Conservation (phyloP, 495 filamentous ascomycete genomes). For the Saxispiralis lemnorum region DNA sequence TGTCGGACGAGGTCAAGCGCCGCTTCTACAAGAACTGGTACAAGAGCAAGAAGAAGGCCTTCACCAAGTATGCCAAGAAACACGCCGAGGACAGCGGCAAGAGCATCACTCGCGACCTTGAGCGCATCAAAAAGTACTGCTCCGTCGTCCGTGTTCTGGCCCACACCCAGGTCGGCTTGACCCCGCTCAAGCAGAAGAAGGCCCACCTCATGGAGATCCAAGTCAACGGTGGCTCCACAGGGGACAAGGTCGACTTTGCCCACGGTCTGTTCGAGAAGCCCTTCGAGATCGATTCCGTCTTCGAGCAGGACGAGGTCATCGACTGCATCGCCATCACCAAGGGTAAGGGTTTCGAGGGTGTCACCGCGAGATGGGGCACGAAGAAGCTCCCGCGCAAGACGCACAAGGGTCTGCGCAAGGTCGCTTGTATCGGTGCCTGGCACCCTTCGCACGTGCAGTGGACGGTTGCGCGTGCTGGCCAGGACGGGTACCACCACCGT, state of each 20-base stretch:
- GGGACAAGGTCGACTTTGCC: slow-evolving; percentile 92
- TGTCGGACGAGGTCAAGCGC: slow-evolving; percentile 94
- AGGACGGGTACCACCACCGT: slow-evolving; percentile 99
- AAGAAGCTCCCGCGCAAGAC: slow-evolving; percentile 99
- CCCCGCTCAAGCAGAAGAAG: slow-evolving; percentile 99
- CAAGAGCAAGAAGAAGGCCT: slow-evolving; percentile 99
- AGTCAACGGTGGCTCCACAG: slow-evolving; percentile 88
- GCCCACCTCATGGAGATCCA: slow-evolving; percentile 99
- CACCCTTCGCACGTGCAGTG: slow-evolving; percentile 99
- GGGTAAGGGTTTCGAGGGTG: slow-evolving; percentile 96
- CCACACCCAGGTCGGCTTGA: slow-evolving; percentile 98
- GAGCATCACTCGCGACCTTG: slow-evolving; percentile 85
- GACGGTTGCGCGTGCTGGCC: slow-evolving; percentile 99
- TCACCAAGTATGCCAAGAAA: slow-evolving; percentile 99
- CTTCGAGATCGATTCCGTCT: slow-evolving; percentile 79
- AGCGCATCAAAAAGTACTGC: slow-evolving; percentile 99
- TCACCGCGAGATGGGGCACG: slow-evolving; percentile 95
- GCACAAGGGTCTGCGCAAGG: slow-evolving; percentile 99
- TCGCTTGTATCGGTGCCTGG: slow-evolving; percentile 99
- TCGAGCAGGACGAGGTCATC: slow-evolving; percentile 99
- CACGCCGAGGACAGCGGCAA: slow-evolving; percentile 80
- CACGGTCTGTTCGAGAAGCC: slow-evolving; percentile 96
- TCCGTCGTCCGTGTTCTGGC: slow-evolving; percentile 97
- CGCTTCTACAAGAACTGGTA: slow-evolving; percentile 99
- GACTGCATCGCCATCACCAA: slow-evolving; percentile 99